phyloP scores from a whole-genome alignment of 108 stramenopile species.

The Bacterosira constricta region DNA sequence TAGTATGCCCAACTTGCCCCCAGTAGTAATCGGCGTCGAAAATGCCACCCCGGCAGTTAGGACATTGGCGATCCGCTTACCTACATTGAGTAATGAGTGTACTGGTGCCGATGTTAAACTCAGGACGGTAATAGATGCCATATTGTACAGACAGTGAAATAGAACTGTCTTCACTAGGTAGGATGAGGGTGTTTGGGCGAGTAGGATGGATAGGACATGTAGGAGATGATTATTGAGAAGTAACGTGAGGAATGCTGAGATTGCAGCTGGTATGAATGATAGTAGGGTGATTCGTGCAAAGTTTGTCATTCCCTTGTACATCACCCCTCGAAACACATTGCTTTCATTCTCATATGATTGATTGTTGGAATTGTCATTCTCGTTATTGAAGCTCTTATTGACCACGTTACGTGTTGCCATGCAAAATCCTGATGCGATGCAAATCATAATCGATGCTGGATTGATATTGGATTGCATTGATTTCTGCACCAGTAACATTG shows the following conservation, averaged over 20 bases:
- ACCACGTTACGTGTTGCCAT: constrained; percentile 25
- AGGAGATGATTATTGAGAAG: background rate
- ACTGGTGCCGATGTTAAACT: constrained; percentile 47
- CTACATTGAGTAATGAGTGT: constrained; percentile 64
- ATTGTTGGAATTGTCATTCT: background rate
- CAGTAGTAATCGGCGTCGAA: background rate
- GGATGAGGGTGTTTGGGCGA: too few relatives aligned
- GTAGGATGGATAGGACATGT: background rate
- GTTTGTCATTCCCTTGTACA: constrained; percentile 14
- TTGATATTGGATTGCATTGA: constrained; percentile 19
- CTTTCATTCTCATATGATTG: background rate
- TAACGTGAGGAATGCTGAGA: background rate
- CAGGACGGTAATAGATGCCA: constrained; percentile 52
- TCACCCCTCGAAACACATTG: background rate
- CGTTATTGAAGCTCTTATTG: constrained; percentile 8
- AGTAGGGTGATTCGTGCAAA: constrained; percentile 18
- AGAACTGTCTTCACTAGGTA: constrained; percentile 13
- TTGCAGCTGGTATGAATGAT: constrained; percentile 16
- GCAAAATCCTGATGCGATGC: constrained; percentile 18
- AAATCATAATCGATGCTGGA: constrained; percentile 7
- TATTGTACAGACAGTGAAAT: constrained; percentile 63
- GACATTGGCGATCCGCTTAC: constrained; percentile 52
- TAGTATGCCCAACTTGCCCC: constrained; percentile 8
- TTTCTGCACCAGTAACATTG: constrained; percentile 20
- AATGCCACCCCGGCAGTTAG: constrained; percentile 33